A percentile compares a stretch with the other conserved stretches of the same genome.
Conservation (phyloP, 2,329 filamentous ascomycete genomes). For the Colletotrichum musicola region DNA sequence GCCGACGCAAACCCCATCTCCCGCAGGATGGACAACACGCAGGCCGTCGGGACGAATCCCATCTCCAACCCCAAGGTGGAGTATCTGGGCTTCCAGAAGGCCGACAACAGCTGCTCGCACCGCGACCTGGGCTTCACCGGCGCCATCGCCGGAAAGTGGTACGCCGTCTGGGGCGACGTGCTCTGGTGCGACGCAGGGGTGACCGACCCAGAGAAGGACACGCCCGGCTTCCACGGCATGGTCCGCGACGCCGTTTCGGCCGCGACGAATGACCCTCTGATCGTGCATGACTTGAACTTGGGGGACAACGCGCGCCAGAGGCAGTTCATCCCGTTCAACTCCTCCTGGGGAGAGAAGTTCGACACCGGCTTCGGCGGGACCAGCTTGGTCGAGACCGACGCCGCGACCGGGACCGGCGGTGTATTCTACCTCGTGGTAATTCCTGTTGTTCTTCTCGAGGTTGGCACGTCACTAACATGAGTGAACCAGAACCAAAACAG, state of each 20-base stretch:
- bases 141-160: slow-evolving; percentile 52
- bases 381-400: slow-evolving; percentile 52
- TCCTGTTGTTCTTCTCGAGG: background rate
- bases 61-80: slow-evolving; percentile 46
- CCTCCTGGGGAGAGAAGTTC: slow-evolving; percentile 52
- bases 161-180: slow-evolving; percentile 52
- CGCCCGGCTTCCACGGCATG: slow-evolving; percentile 54
- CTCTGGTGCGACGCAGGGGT: slow-evolving; percentile 52
- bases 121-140: slow-evolving; percentile 54
- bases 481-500: slow-evolving; percentile 43
- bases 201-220: slow-evolving; percentile 46
- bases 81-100: slow-evolving; percentile 52
- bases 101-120: slow-evolving; percentile 53
- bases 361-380: slow-evolving; percentile 54
- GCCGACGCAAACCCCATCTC: slow-evolving; percentile 13
- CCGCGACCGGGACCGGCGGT: slow-evolving; percentile 44
- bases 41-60: slow-evolving; percentile 51
- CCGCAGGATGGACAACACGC: slow-evolving; percentile 50
- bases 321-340: slow-evolving; percentile 52
- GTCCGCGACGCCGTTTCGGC: slow-evolving; percentile 53
- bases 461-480: too few species aligned
- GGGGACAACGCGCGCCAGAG: slow-evolving; percentile 50
- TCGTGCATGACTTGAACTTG: slow-evolving; percentile 52
- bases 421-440: slow-evolving; percentile 54
- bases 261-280: slow-evolving; percentile 50